Base-by-base conservation (phyloP, 2,329 filamentous ascomycete species). In the Calonectria fujianensis region DNA sequence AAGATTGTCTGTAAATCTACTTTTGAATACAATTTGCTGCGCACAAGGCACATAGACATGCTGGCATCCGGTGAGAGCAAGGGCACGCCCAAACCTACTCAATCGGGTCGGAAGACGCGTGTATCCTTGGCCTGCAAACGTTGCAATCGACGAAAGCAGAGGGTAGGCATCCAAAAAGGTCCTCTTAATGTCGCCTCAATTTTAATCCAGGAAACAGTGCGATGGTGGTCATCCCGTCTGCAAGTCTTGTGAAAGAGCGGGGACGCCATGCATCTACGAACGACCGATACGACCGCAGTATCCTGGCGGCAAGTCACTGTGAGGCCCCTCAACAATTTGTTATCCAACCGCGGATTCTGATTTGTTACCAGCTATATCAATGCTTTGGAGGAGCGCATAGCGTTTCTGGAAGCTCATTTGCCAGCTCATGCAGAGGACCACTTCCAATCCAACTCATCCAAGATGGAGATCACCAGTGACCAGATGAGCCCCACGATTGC, bases 391-490 rank as follows among this genome's bases (percentile, higher is more conserved):
- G 81, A 82, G 69, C 77, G 81, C 0, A 82, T 82, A 24, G 81
- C 81, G 1, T 82, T 82, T 8, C 76, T 82, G 5, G 81, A 82
- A 48, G 80, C 80, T 0, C 74, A 78, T 1, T 68, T 82, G 59
- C 81, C 80, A 1, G 80, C 76, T 5, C 79, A 79, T 66, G 79
- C 77, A 0, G 75, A 81, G 39, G 80, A 82, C 48, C 80, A 82
- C n/a, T 81, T 81, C 31, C 45, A 32, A 27, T 66, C 2, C 57
- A 63, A 63, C n/a, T 63, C 57, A 63, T 63, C 57, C 57, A 63
- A 41, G 37, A 63, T 63, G 57, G 57, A 63, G 7, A 37, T 63
- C 5, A 41, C 37, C 24, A 63, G 35, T 39, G 24, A 63, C 8
- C 57, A 63, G 24, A 63, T 37, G 1, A 63, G 57, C 80, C 81